Evolutionary conservation across 1,284 basidiomycete species (phyloP), one percentile per base, ranked within the genome.

Genomic region (Tylopilus sp.): DNA sequence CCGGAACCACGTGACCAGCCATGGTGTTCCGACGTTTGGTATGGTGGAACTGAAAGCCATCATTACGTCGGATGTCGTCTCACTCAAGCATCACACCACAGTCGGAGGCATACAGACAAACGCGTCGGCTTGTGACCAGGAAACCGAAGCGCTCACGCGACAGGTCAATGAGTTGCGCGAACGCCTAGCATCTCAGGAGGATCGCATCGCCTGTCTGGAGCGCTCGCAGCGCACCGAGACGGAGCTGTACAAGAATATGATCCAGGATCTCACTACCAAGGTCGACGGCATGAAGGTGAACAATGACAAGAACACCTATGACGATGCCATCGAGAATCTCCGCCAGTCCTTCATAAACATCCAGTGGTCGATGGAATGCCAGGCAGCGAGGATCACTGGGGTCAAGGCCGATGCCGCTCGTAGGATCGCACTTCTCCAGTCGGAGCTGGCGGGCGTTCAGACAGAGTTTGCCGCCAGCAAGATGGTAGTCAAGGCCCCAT

Each of bases 371-470:
- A 31, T 54, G 41, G 62, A 61, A 15, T 44, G 43, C 10, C 60
- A 66, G 4, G 45, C 37, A 1, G 51, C 58, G 21, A 59, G 56
- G 31, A 31, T 61, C 11, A 50, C 52, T 0, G 48, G 38, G 5
- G 39, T 65, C 48, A 63, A 41, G 46, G 64, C 60, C 15, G 62
- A 66, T 10, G 9, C 47, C 7, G 30, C 60, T 0, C 56, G 44
- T 21, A 66, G 46, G 53, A 53, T 65, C 11, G 28, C 37, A 5
- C 45, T 57, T 14, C 37, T 66, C 3, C 47, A 57, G n/a, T 50
- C 50, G 17, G 62, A 49, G 11, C 12, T 65, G 4, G 58, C 45
- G 0, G 34, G 18, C 5, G 35, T 62, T 30, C 52, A 33, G 33
- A 30, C 43, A 11, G 52, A 61, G 14, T 47, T 59, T 20, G 10